phyloP scores from a whole-genome alignment of 306 rosid genomes.

The Pyrus pyrifolia region DNA sequence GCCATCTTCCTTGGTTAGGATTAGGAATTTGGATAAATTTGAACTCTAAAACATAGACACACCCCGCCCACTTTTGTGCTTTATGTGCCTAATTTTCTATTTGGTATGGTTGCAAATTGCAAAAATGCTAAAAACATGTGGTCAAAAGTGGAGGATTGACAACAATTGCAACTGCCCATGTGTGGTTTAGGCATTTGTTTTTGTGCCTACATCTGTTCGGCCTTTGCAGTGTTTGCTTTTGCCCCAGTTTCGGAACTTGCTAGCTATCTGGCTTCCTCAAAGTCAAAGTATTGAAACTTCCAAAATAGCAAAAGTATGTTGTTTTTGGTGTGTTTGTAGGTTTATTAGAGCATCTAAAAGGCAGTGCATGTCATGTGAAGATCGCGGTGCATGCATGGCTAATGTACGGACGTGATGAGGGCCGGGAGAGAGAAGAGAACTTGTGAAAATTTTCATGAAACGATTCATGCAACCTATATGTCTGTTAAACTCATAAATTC shows the following conservation, averaged over 20 bases:
- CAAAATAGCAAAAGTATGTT: neutral
- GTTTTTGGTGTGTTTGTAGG: neutral
- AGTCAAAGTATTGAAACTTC: neutral
- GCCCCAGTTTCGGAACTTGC: neutral
- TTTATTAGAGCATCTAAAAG: neutral
- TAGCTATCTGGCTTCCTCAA: neutral
- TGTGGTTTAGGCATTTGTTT: neutral
- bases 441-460: neutral
- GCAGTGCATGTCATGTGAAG: neutral
- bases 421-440: neutral
- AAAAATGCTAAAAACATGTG: conserved; percentile 1
- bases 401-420: neutral
- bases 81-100: neutral
- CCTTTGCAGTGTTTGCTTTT: neutral
- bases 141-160: neutral
- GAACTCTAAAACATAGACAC: conserved; percentile 1
- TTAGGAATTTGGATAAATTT: neutral
- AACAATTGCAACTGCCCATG: neutral
- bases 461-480: neutral
- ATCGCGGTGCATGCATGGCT: neutral
- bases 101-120: neutral
- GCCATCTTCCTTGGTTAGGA: neutral
- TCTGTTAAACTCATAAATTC: no score
- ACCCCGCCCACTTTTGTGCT: neutral
- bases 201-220: neutral